phyloP scores from a whole-genome alignment of 768 basidiomycete genomes.

The Lactifluus piperatus region DNA sequence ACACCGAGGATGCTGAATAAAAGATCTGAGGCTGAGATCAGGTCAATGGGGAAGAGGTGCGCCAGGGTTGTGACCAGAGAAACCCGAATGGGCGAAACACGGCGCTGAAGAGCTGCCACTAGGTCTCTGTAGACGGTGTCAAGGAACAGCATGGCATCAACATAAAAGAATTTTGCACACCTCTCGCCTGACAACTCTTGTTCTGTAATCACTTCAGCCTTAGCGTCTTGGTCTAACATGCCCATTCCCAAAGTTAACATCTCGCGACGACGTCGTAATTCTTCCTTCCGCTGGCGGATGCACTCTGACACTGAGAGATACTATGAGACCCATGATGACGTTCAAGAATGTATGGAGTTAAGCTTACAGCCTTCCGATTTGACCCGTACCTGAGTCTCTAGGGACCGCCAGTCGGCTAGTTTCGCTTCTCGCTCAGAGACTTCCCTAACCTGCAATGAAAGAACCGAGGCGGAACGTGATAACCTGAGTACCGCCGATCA shows the following conservation, averaged over 20 bases:
- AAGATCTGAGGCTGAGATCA: conserved; percentile 75
- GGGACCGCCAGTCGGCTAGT: conserved; percentile 33
- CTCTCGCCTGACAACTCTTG: conserved; percentile 30
- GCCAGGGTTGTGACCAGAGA: conserved; percentile 64
- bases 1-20: conserved; percentile 81
- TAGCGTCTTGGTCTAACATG: conserved; percentile 29
- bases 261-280: conserved; percentile 39
- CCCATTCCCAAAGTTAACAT: conserved; percentile 37
- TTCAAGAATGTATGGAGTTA: conserved; percentile 22
- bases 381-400: conserved; percentile 23
- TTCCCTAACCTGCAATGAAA: conserved; percentile 50
- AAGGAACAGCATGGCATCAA: conserved; percentile 15
- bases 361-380: conserved; percentile 34
- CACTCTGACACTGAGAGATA: conserved; percentile 32
- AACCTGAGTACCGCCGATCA: background rate
- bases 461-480: conserved; percentile 17
- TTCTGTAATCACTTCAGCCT: conserved; percentile 12
- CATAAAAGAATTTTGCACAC: conserved; percentile 12
- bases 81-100: conserved; percentile 46
- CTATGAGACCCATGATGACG: conserved; percentile 5
- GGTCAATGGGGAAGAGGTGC: conserved; percentile 82
- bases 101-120: conserved; percentile 38
- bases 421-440: conserved; percentile 54
- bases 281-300: conserved; percentile 37
- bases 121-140: conserved; percentile 34